Evolutionary conservation across 2,329 filamentous ascomycete species (phyloP), one percentile per base, ranked within the genome.

Genomic region (Nemania sp.): DNA sequence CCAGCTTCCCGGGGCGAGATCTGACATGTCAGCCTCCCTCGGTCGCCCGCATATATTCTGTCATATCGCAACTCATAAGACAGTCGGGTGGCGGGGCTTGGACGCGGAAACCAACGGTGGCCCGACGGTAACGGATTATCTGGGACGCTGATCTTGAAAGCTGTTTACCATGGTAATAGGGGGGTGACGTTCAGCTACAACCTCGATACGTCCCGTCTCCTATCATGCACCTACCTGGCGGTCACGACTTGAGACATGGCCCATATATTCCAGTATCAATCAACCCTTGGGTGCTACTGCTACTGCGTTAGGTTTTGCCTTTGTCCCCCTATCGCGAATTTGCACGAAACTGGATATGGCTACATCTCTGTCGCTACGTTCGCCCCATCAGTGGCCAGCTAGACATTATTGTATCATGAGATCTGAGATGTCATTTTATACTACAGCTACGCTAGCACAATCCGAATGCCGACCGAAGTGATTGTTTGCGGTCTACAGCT

Each of bases 1-100:
- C 50, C 54, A 55, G 35, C 42, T 18, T 55, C n/a, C 45, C 39
- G 51, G 67, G 55, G 65, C 64, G 54, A 69, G 65, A 69, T 69
- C 65, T 69, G 67, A 70, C 67, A 68, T 67, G 65, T 69, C 65
- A 58, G 65, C 63, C 62, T 65, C 59, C 63, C 50, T 60, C 68
- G 68, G 68, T 21, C 52, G 52, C 57, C 66, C 63, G 58, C 68
- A 67, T 66, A 49, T 53, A 34, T 43, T 54, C 61, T 57, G 25
- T 25, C 42, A 21, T 15, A 46, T 21, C 21, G 3, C 18, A 57
- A 51, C 54, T 43, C 45, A 65, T 43, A 59, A 42, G 52, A 13
- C 48, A 35, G 37, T 50, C 12, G 32, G 32, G 46, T 54, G 21
- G 52, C 15, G 21, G 37, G 55, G 47, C n/a, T 51, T 54, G 43